These are phyloP conservation scores for Acanthamoeba healyi DNA, from an alignment of 208 protist genomes.

Conservation along the genomic window DNA sequence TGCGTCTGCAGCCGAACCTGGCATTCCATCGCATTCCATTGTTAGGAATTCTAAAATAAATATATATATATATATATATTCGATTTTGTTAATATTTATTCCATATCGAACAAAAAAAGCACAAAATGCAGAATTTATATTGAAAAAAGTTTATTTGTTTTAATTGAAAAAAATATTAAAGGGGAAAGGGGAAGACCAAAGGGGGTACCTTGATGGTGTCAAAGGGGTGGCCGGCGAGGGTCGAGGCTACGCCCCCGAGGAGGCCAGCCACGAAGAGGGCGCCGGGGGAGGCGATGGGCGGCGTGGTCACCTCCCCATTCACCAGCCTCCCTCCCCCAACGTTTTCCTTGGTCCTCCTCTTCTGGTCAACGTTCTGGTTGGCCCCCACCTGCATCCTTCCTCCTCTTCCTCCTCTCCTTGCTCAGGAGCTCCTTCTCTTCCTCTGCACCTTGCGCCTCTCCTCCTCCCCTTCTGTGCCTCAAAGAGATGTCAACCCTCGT, in stretches of 20 bases:
- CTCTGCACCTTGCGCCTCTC: not conserved
- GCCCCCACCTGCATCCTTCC: slow-evolving; percentile 14
- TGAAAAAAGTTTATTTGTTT: slow-evolving; percentile 14
- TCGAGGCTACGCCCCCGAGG: not conserved
- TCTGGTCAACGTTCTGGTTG: not conserved
- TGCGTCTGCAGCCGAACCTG: slow-evolving; percentile 45
- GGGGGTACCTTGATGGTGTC: slow-evolving; percentile 53
- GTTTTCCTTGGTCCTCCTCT: not conserved
- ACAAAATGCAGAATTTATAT: no score
- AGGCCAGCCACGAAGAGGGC: slow-evolving; percentile 58
- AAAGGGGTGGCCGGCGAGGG: slow-evolving; percentile 53
- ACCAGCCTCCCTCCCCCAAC: not conserved
- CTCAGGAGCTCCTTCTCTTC: not conserved
- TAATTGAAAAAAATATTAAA: not conserved
- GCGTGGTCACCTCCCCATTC: not conserved
- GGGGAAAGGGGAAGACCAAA: not conserved
- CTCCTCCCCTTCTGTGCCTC: not conserved
- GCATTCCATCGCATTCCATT: not conserved
- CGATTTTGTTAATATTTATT: not conserved
- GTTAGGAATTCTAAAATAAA: not conserved
- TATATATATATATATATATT: no score
- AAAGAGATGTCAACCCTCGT: no score
- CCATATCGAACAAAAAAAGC: no score
- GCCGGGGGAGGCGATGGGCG: slow-evolving; percentile 23
- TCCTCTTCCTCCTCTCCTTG: not conserved